A percentile compares a stretch with the other conserved stretches of the same genome.
These are phyloP conservation scores for Monosporascus sp. DNA, from an alignment of 2,329 filamentous ascomycete species.

Conservation along the genomic window DNA sequence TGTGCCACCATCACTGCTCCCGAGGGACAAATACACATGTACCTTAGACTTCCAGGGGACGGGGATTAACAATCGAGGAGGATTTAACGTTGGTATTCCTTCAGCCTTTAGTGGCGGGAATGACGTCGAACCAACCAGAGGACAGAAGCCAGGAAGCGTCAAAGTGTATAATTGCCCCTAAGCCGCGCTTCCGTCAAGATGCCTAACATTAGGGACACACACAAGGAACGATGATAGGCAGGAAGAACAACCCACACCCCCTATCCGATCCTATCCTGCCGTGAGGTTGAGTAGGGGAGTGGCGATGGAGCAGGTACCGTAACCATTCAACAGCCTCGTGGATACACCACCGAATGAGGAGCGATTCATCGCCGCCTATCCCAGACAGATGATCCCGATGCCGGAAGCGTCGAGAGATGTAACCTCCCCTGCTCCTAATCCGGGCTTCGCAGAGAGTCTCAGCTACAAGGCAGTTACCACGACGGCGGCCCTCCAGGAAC, in stretches of 20 bases:
- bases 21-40: too few species aligned
- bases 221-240: neutral
- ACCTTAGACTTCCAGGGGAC: too few species aligned
- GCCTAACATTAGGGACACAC: neutral
- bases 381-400: too few species aligned
- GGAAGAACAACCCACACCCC: neutral
- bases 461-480: too few species aligned
- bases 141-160: neutral
- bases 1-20: too few species aligned
- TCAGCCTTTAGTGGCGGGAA: neutral
- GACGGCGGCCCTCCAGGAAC: too few species aligned
- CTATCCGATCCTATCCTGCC: neutral
- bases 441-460: too few species aligned
- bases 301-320: neutral
- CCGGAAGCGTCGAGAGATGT: too few species aligned
- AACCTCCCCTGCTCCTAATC: too few species aligned
- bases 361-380: too few species aligned
- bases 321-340: neutral
- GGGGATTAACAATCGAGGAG: neutral
- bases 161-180: neutral
- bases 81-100: neutral
- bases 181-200: neutral
- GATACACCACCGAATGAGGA: neutral
- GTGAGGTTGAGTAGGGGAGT: neutral
- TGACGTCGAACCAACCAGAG: neutral